phyloP scores from a whole-genome alignment of 2,329 filamentous ascomycete genomes.

The Diaporthe sp. region DNA sequence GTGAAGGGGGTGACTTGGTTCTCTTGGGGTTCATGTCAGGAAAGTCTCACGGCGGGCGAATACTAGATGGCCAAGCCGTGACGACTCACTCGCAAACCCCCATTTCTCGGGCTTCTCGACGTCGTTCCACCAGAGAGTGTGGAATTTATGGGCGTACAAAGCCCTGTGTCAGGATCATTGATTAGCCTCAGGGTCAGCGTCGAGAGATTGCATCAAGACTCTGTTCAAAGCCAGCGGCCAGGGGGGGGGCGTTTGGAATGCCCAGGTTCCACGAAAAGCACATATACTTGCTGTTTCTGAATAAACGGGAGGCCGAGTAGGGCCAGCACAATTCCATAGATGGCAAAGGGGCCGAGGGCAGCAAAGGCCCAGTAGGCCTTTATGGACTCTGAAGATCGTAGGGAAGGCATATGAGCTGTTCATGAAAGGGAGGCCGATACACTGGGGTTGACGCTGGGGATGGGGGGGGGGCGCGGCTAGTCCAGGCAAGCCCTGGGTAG shows the following conservation, averaged over 20 bases:
- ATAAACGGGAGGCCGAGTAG: slow-evolving; percentile 75
- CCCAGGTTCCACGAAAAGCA: not conserved
- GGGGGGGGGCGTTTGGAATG: not conserved
- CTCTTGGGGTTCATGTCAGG: slow-evolving; percentile 55
- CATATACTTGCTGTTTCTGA: slow-evolving; percentile 78
- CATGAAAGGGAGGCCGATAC: not conserved
- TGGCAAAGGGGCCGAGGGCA: slow-evolving; percentile 60
- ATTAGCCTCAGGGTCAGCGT: not conserved
- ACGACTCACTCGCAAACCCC: slow-evolving; percentile 80
- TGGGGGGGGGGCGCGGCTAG: no score
- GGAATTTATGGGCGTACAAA: slow-evolving; percentile 85
- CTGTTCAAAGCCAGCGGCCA: not conserved
- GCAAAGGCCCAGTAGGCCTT: slow-evolving; percentile 65
- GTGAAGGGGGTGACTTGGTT: slow-evolving; percentile 92
- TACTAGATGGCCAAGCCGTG: not conserved
- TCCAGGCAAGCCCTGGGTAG: not conserved
- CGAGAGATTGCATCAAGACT: not conserved
- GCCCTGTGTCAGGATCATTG: slow-evolving; percentile 68
- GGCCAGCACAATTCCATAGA: slow-evolving; percentile 76
- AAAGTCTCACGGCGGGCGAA: not conserved
- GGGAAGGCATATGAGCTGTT: slow-evolving; percentile 11
- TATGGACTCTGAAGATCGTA: slow-evolving; percentile 40
- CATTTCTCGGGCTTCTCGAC: slow-evolving; percentile 82
- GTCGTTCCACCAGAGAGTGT: slow-evolving; percentile 77
- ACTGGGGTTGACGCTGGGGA: no score